These are phyloP conservation scores for Dianthus caryophyllus DNA, from an alignment of 148 eudicot species.

Conservation along the genomic window DNA sequence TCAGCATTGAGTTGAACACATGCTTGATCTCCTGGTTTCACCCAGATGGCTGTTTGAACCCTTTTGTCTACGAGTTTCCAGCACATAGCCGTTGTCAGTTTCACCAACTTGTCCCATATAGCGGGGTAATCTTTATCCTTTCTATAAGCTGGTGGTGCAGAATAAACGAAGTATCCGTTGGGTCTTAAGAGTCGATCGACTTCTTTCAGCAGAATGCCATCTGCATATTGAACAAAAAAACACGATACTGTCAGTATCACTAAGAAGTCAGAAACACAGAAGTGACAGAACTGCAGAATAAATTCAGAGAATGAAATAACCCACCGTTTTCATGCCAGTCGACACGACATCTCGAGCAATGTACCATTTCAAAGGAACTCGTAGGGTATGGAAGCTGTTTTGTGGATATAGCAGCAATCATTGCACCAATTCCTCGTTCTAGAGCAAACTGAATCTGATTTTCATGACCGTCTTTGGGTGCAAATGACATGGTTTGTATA, in stretches of 20 bases:
- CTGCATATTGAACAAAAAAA: conserved; percentile 31
- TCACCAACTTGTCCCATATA: conserved; percentile 78
- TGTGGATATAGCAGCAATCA: conserved; percentile 86
- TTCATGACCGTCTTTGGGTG: conserved; percentile 97
- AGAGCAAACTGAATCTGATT: conserved; percentile 97
- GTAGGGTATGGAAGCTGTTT: conserved; percentile 94
- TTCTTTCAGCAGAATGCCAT: conserved; percentile 83
- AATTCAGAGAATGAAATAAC: conserved; percentile 4
- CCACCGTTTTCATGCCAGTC: conserved; percentile 92
- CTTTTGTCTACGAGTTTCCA: conserved; percentile 81
- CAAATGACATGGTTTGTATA: conserved; percentile 93
- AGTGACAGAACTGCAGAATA: too few relatives aligned
- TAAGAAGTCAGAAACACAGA: too few relatives aligned
- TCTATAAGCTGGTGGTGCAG: conserved; percentile 95
- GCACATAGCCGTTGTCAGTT: conserved; percentile 80
- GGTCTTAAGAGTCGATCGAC: conserved; percentile 74
- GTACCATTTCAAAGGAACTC: conserved; percentile 89
- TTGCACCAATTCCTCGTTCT: conserved; percentile 88
- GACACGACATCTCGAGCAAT: conserved; percentile 95
- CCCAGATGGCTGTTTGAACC: conserved; percentile 98
- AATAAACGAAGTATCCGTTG: conserved; percentile 91
- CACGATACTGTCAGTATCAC: not conserved
- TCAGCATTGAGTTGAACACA: conserved; percentile 68
- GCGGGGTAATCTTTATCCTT: conserved; percentile 85
- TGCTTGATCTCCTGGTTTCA: conserved; percentile 57